Evolutionary conservation across 2,329 filamentous ascomycete species (phyloP), one percentile per base, ranked within the genome.

Genomic region (Cytospora chrysosperma): DNA sequence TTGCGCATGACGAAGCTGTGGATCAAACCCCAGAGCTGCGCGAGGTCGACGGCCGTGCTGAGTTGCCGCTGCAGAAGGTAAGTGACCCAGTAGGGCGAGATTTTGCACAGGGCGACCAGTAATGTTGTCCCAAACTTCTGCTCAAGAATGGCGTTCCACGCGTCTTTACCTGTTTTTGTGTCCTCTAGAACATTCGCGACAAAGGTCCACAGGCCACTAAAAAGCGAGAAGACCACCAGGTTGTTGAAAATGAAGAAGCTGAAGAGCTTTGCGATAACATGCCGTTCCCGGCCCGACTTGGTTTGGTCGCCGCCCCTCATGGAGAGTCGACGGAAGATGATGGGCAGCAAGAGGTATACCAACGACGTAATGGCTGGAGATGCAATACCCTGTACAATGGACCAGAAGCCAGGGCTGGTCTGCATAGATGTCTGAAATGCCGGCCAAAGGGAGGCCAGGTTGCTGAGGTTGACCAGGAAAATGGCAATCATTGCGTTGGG

Each of bases 241-340:
- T 98, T 98, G 84, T 99, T 99, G 82, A 99, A 93, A 59, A 97
- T 86, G 76, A 99, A 99, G 79, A 99, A 99, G 21, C 91, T 85
- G 77, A 96, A 99, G 2, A 99, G 83, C 75, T 96, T 96, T 67
- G 87, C 88, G 64, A 95, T 84, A 59, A 99, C 95, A 75, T 98
- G 94, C 32, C 92, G 85, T 74, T 99, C 95, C 61, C 95, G 87
- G 28, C 92, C 91, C 0, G 92, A 96, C 78, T 98, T 99, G 55
- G 92, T 96, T 68, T 90, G 84, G 73, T 98, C 94, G 67, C 95
- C 95, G 5, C 91, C 90, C 68, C 86, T 86, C 65, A 93, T 89
- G 7, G 92, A 90, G 43, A 99, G 82, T 26, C 91, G 88, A 62
- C 95, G 90, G 81, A 99, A 98, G 70, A 97, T 90, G 70, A 93